Evolutionary conservation across 257 asterid genomes (phyloP), one percentile per base, ranked within the genome.

Genomic region (Voacanga thouarsii): DNA sequence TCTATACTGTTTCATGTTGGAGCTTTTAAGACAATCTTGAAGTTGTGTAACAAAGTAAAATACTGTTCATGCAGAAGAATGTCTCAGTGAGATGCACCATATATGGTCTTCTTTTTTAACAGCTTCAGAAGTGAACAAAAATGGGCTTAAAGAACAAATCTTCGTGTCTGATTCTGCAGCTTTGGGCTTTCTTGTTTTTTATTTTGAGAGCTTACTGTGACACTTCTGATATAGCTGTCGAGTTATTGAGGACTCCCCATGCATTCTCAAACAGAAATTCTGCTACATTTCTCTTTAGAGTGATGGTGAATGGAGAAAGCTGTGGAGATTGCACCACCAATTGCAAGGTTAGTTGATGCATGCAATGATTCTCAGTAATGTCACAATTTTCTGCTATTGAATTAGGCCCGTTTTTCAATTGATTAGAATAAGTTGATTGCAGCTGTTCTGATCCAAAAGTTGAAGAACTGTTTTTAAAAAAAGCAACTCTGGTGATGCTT

Each of bases 331-430:
- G 97, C 71, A 72, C 88, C 86, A 86, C 94, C 71, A 78, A 26
- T 87, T 94, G 99, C 90, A 92, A 92, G 97, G 99, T 94, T 75
- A 68, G 83, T 77, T 68, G 7, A 59, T 82, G 78, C 78, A 23
- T 79, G 71, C 67, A 41, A 56, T 53, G 74, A 0, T 16, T 63
- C 23, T 76, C 39, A 49, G 19, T 19, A 6, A 12, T 19, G 50
- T 23, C 74, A 49, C 3, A 61, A 16, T 61, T 18, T 61, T 43
- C 19, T 7, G 8, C 26, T 9, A 39, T 43, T 12, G 18, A 59
- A 23, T 59, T 59, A 30, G 6, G 28, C 15, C 65, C n/a, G 16
- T 59, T 59, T 33, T 59, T 59, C 65, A 24, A 24, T 2, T n/a
- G 15, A n/a, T 9, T 7, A 12, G 1, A 2, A 23, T 44, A 44